Conservation (phyloP, 495 filamentous ascomycete species). For the Daldinia loculata region DNA sequence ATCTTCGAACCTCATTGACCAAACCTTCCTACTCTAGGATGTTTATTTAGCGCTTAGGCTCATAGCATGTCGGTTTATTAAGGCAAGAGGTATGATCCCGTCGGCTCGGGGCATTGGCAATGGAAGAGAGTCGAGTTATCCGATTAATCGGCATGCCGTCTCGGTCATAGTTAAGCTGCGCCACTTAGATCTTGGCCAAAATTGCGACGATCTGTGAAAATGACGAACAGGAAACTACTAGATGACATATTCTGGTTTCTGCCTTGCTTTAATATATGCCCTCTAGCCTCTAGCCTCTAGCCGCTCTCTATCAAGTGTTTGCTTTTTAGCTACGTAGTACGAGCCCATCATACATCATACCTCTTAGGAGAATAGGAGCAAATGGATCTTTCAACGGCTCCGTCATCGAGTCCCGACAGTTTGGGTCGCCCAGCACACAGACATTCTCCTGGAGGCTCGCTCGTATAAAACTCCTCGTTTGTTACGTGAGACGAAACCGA, state of each 20-base stretch:
- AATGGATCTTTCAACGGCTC: conserved; percentile 1
- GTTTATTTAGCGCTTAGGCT: conserved; percentile 4
- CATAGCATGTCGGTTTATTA: not conserved
- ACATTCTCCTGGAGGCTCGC: conserved; percentile 29
- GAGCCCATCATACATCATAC: too few species aligned
- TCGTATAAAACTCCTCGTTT: conserved; percentile 10
- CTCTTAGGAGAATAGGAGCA: conserved; percentile 21
- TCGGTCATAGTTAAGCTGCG: conserved; percentile 1
- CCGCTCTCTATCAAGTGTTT: conserved; percentile 14
- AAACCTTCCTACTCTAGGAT: not conserved
- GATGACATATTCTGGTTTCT: not conserved
- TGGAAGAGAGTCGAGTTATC: not conserved
- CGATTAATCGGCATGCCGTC: conserved; percentile 19
- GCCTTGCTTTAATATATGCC: not conserved
- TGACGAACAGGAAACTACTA: not conserved
- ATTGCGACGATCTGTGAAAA: not conserved
- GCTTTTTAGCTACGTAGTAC: conserved; percentile 7
- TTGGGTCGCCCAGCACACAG: conserved; percentile 22
- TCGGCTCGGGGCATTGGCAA: not conserved
- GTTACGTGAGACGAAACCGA: conserved; percentile 32
- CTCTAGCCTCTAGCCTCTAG: conserved; percentile 9
- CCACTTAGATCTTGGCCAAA: not conserved
- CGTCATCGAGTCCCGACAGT: conserved; percentile 27
- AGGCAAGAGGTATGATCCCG: not conserved
- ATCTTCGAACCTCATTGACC: not conserved